Percentiles rank a stretch among this genome's conserved stretches.
phyloP scores from a whole-genome alignment of 2,329 filamentous ascomycete genomes.

The Cladosporium sp. region DNA sequence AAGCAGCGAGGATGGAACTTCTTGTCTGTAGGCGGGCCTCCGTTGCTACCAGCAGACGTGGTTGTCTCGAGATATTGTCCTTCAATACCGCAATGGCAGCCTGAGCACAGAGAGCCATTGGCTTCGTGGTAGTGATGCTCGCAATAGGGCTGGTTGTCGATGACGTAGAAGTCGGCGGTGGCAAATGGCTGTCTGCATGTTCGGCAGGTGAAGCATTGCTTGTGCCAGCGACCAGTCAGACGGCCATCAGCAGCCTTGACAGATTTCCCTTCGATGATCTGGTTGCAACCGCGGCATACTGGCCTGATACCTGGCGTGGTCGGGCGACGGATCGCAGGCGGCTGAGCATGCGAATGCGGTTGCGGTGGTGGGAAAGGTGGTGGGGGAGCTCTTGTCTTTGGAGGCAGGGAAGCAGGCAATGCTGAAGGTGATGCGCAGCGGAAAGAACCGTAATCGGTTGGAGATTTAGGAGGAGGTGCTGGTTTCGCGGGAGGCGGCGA shows the following conservation, averaged over 20 bases:
- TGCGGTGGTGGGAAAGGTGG: conserved; percentile 9
- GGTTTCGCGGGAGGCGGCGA: conserved; percentile 10
- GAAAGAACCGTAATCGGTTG: conserved; percentile 17
- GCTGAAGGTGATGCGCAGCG: conserved; percentile 13
- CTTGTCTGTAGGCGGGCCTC: conserved; percentile 35
- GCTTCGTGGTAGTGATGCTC: conserved; percentile 87
- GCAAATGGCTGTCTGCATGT: conserved; percentile 77
- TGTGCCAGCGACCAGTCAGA: conserved; percentile 89
- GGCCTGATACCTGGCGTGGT: conserved; percentile 47
- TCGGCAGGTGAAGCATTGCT: conserved; percentile 86
- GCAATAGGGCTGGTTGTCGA: conserved; percentile 82
- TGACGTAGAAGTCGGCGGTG: conserved; percentile 88
- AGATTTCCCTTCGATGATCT: conserved; percentile 80
- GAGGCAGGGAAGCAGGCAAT: conserved; percentile 1
- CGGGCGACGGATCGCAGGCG: conserved; percentile 6
- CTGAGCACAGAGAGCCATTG: conserved; percentile 78
- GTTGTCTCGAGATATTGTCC: conserved; percentile 83
- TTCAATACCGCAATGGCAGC: conserved; percentile 81
- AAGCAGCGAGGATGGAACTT: conserved; percentile 90
- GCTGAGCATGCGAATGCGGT: not conserved
- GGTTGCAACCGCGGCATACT: conserved; percentile 75
- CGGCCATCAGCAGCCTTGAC: conserved; percentile 90
- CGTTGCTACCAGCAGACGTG: conserved; percentile 3
- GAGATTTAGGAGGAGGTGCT: conserved; percentile 6
- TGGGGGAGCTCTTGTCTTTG: conserved; percentile 14